Conservation (phyloP, 441 rosid genomes). For the Melastoma candidum region DNA sequence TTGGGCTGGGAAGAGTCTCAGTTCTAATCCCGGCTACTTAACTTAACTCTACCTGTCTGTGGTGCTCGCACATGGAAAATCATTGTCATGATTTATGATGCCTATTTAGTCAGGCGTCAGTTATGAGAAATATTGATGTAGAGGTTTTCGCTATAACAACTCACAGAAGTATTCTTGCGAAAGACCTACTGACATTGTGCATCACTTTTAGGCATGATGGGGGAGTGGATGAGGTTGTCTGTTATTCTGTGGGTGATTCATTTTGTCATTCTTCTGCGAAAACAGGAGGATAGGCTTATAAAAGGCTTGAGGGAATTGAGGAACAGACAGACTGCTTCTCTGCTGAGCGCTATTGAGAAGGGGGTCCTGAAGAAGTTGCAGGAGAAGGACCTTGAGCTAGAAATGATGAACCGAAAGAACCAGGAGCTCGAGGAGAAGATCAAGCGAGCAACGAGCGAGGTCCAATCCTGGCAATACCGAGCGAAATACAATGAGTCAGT, state of each 20-base stretch:
- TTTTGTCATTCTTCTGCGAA: background rate
- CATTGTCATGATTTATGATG: no score
- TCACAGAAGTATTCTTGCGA: no score
- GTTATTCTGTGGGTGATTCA: no score
- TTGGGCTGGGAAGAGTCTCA: background rate
- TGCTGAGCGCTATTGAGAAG: constrained; percentile 56
- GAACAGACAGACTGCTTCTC: constrained; percentile 53
- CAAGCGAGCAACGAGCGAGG: constrained; percentile 50
- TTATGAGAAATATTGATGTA: no score
- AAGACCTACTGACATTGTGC: no score
- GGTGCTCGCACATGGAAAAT: no score
- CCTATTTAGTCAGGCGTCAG: no score
- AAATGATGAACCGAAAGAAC: constrained; percentile 57
- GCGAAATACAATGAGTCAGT: constrained; percentile 70
- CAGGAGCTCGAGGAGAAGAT: constrained; percentile 55
- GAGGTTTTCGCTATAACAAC: no score
- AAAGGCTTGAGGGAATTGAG: constrained; percentile 63
- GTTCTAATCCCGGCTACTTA: background rate
- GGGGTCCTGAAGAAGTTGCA: constrained; percentile 50
- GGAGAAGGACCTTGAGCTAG: constrained; percentile 68
- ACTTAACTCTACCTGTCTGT: background rate
- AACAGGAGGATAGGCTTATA: constrained; percentile 52
- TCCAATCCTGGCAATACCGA: constrained; percentile 68
- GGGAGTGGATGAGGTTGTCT: no score
- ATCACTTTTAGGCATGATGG: no score